Evolutionary conservation across 805 yeast species (phyloP).

Genomic region (Pichia deserticola): DNA sequence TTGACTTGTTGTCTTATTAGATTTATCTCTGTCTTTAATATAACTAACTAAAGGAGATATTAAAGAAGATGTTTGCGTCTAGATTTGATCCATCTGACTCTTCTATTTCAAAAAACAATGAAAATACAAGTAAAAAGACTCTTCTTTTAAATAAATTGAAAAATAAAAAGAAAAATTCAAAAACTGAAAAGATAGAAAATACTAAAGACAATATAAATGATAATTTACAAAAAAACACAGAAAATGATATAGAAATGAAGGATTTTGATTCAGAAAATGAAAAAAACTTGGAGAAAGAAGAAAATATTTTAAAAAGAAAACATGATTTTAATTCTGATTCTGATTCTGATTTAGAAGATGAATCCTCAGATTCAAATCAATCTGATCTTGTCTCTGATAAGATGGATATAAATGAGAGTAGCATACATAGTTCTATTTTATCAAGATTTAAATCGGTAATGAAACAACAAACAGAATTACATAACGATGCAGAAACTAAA

Average conservation of each 20-base stretch:
- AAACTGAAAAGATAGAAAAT: conserved; percentile 2
- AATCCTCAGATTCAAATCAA: conserved; percentile 6
- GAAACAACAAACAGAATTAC: conserved; percentile 18
- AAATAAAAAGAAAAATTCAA: conserved; percentile 26
- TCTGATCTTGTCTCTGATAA: background rate
- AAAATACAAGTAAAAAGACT: conserved; percentile 27
- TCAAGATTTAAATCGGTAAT: conserved; percentile 43
- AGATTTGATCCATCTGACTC: conserved; percentile 58
- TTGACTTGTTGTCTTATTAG: background rate
- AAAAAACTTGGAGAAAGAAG: conserved; percentile 29
- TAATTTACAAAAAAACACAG: conserved; percentile 6
- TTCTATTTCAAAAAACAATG: conserved; percentile 19
- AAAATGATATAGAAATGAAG: conserved; percentile 6
- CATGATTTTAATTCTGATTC: no score
- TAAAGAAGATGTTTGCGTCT: conserved; percentile 50
- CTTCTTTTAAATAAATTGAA: conserved; percentile 30
- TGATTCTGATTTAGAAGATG: no score
- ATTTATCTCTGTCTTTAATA: no score
- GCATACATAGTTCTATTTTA: conserved; percentile 42
- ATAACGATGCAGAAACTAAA: conserved; percentile 6
- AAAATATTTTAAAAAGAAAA: conserved; percentile 4
- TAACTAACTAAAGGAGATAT: no score
- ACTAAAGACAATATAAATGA: background rate
- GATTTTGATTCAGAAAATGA: conserved; percentile 27
- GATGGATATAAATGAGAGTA: conserved; percentile 12